Percentiles rank a stretch among this genome's conserved stretches.
Evolutionary conservation across 257 asterid genomes (phyloP).

Genomic region (Gentiana dahurica): DNA sequence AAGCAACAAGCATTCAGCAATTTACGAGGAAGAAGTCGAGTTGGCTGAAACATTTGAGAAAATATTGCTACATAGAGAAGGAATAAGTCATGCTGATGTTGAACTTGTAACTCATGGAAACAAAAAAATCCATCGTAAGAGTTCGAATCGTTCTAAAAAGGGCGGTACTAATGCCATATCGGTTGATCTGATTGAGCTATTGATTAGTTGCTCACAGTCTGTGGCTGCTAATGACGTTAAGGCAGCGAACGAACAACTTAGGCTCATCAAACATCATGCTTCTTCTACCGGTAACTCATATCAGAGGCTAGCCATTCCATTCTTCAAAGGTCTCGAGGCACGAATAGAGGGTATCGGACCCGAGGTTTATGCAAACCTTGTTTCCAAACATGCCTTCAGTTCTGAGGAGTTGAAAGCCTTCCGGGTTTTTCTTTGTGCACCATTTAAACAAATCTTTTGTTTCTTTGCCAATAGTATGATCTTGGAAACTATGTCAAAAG

Average conservation of each 20-base stretch:
- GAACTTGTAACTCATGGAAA: slow-evolving; percentile 1
- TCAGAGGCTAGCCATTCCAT: slow-evolving; percentile 45
- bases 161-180: not conserved
- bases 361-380: slow-evolving; percentile 20
- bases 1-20: too few relatives aligned
- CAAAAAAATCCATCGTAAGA: not conserved
- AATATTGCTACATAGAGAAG: too few relatives aligned
- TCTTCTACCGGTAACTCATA: slow-evolving; percentile 40
- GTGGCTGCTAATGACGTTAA: slow-evolving; percentile 25
- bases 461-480: slow-evolving; percentile 46
- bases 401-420: slow-evolving; percentile 19
- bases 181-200: slow-evolving; percentile 20
- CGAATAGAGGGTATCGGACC: slow-evolving; percentile 42
- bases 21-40: too few relatives aligned
- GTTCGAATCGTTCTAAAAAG: not conserved
- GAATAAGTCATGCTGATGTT: too few relatives aligned
- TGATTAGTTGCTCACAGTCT: slow-evolving; percentile 24
- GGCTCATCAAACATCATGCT: slow-evolving; percentile 26
- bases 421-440: slow-evolving; percentile 19
- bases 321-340: slow-evolving; percentile 51
- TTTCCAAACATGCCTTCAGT: slow-evolving; percentile 14
- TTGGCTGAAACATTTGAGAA: too few relatives aligned
- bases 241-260: slow-evolving; percentile 20
- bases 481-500: slow-evolving; percentile 11
- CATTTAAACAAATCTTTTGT: slow-evolving; percentile 50